phyloP scores from a whole-genome alignment of 75 land plant species.

The Isoetes taiwanensis region DNA sequence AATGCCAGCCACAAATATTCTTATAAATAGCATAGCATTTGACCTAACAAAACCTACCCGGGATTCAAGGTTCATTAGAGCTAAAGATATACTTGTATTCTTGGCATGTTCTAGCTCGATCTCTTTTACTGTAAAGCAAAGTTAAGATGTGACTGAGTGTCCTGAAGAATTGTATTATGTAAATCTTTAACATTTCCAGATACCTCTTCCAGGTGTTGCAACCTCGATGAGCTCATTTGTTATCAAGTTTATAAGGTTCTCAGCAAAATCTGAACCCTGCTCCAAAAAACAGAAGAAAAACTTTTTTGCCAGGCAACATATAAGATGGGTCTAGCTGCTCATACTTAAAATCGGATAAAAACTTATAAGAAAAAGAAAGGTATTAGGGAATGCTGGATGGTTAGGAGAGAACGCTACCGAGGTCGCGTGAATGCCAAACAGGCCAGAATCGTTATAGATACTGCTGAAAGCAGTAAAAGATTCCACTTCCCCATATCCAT shows the following conservation, averaged over 20 bases:
- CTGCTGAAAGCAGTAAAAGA: neutral
- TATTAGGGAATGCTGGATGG: no score
- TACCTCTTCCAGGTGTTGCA: slow-evolving; percentile 70
- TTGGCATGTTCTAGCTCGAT: slow-evolving; percentile 78
- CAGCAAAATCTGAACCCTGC: slow-evolving; percentile 29
- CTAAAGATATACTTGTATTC: slow-evolving; percentile 59
- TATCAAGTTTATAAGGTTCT: slow-evolving; percentile 46
- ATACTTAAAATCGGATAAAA: no score
- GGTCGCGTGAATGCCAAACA: slow-evolving; percentile 3
- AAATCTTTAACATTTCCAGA: neutral
- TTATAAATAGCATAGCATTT: neutral
- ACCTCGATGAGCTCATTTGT: slow-evolving; percentile 39
- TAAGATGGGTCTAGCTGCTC: no score
- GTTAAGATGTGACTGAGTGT: neutral
- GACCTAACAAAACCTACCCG: slow-evolving; percentile 36
- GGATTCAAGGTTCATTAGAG: slow-evolving; percentile 93
- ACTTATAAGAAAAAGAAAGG: no score
- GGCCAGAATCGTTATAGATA: slow-evolving; percentile 1
- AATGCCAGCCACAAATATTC: neutral
- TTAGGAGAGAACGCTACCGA: no score
- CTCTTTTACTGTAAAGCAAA: slow-evolving; percentile 32
- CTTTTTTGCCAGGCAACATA: no score
- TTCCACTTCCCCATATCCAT: neutral
- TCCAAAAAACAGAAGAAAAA: no score
- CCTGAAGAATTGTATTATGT: neutral